phyloP scores from a whole-genome alignment of 116 monocot genomes.

The Posidonia oceanica region DNA sequence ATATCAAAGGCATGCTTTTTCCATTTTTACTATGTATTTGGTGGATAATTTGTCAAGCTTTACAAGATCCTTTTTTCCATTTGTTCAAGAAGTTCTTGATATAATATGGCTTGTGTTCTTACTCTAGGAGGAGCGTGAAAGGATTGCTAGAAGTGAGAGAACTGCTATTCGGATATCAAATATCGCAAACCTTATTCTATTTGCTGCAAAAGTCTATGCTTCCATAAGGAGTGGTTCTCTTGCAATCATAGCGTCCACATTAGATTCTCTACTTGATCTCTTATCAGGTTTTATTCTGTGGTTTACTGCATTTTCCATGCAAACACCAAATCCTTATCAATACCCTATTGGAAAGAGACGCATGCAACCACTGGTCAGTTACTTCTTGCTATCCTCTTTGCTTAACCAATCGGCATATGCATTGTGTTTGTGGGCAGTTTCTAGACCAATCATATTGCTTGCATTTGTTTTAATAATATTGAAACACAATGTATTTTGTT shows the following conservation, averaged over 20 bases:
- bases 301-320: slow-evolving; percentile 95
- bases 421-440: too few species aligned
- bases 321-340: slow-evolving; percentile 77
- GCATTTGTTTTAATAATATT: too few species aligned
- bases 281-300: slow-evolving; percentile 92
- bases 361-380: slow-evolving; percentile 88
- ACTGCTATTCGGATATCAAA: slow-evolving; percentile 77
- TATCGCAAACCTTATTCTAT: slow-evolving; percentile 76
- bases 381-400: not conserved
- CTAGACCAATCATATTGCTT: too few species aligned
- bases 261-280: slow-evolving; percentile 96
- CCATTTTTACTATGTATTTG: not conserved
- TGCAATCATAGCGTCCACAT: slow-evolving; percentile 85
- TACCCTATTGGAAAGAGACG: slow-evolving; percentile 97
- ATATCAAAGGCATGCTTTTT: slow-evolving; percentile 44
- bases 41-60: slow-evolving; percentile 1
- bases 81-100: not conserved
- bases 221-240: slow-evolving; percentile 85
- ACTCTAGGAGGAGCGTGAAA: slow-evolving; percentile 62
- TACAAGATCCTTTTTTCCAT: not conserved
- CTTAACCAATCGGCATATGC: too few species aligned
- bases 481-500: too few species aligned
- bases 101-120: not conserved
- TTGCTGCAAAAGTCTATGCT: slow-evolving; percentile 94
- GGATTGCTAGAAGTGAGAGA: slow-evolving; percentile 56